Conservation (phyloP, 2,329 filamentous ascomycete genomes). For the Achaetomium macrosporum region DNA sequence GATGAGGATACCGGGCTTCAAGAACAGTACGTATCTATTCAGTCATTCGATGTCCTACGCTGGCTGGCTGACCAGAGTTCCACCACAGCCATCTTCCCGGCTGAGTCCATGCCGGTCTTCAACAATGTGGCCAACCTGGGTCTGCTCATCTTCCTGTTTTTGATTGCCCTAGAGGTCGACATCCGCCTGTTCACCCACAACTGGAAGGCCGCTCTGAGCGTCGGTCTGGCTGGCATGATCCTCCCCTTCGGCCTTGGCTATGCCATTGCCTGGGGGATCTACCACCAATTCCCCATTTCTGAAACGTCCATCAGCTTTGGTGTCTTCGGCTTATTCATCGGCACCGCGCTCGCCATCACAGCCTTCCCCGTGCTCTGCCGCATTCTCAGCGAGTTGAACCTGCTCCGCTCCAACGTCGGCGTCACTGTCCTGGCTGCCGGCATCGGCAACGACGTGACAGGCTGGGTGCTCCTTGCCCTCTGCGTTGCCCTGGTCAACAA, state of each 20-base stretch:
- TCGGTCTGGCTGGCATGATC: constrained; percentile 72
- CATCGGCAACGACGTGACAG: constrained; percentile 85
- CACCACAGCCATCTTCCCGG: constrained; percentile 63
- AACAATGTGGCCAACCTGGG: constrained; percentile 77
- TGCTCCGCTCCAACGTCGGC: constrained; percentile 76
- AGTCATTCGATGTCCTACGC: neutral
- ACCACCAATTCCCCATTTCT: constrained; percentile 56
- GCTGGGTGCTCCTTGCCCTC: constrained; percentile 87
- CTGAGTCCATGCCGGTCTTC: constrained; percentile 66
- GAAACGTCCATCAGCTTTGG: constrained; percentile 40
- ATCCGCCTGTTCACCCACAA: constrained; percentile 70
- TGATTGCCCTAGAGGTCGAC: constrained; percentile 84
- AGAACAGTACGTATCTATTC: constrained; percentile 30
- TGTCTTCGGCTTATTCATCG: constrained; percentile 67
- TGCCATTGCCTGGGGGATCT: constrained; percentile 75
- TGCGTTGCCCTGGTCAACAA: constrained; percentile 93
- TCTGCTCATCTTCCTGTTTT: constrained; percentile 77
- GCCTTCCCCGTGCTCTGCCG: constrained; percentile 88
- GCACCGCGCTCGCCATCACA: constrained; percentile 89
- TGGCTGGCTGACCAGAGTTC: constrained; percentile 1
- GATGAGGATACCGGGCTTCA: constrained; percentile 78
- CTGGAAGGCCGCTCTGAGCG: constrained; percentile 72
- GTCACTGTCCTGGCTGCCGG: constrained; percentile 85
- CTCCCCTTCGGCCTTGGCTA: constrained; percentile 78
- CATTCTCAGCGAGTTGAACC: constrained; percentile 84